Evolutionary conservation across 164 flowering plant genomes (phyloP).

Genomic region (Vitis amurensis): DNA sequence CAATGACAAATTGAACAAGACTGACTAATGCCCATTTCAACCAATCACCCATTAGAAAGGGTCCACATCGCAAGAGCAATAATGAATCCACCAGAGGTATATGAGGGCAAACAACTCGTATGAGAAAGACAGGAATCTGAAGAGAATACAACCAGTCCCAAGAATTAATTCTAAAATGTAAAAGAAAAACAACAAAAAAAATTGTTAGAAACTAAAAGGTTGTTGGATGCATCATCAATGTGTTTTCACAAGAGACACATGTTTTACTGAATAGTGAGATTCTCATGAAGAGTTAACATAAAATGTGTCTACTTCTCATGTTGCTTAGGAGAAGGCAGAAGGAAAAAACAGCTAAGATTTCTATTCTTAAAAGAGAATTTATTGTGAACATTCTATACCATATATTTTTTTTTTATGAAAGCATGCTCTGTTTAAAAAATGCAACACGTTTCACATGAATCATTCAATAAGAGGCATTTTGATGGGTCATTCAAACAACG

Average conservation of each 20-base stretch:
- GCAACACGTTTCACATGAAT: neutral
- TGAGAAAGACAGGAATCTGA: conserved; percentile 85
- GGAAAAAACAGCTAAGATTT: neutral
- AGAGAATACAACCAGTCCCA: conserved; percentile 6
- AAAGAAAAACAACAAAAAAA: neutral
- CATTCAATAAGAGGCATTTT: neutral
- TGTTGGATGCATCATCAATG: neutral
- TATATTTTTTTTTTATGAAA: neutral
- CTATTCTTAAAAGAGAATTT: neutral
- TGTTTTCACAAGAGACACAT: neutral
- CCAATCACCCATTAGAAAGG: conserved; percentile 94
- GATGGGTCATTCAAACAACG: neutral
- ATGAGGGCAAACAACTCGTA: conserved; percentile 83
- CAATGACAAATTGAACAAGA: conserved; percentile 86
- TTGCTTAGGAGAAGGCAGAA: neutral
- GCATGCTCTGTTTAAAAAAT: neutral
- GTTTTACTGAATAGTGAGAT: too few relatives aligned
- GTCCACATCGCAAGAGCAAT: conserved; percentile 87
- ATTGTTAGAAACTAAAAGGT: neutral
- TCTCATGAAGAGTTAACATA: too few relatives aligned
- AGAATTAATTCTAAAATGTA: neutral
- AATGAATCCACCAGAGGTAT: conserved; percentile 77
- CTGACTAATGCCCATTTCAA: conserved; percentile 86
- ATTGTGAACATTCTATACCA: too few relatives aligned
- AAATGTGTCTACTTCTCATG: too few relatives aligned